phyloP scores from a whole-genome alignment of 352 stramenopile species.

The Globisporangium cylindrosporum region DNA sequence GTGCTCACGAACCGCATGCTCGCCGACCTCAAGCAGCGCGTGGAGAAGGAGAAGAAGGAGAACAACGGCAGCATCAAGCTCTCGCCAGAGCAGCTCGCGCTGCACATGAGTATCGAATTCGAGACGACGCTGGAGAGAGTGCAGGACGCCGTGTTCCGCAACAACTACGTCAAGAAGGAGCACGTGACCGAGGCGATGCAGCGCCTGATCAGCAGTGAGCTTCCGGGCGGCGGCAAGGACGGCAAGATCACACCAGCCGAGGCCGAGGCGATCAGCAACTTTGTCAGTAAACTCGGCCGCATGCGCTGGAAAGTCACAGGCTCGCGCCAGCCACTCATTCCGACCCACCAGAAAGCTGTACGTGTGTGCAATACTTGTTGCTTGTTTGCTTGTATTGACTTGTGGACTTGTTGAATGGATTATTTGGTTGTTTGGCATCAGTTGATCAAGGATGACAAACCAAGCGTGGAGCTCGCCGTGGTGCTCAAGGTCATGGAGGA shows the following conservation, averaged over 20 bases:
- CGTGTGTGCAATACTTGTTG: neutral
- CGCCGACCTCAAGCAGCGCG: constrained; percentile 51
- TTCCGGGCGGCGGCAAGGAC: constrained; percentile 42
- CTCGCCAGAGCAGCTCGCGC: constrained; percentile 63
- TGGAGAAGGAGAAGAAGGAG: constrained; percentile 42
- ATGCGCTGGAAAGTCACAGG: constrained; percentile 80
- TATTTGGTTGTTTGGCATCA: constrained; percentile 10
- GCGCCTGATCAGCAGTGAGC: constrained; percentile 47
- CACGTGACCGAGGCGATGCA: constrained; percentile 75
- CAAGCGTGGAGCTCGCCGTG: constrained; percentile 50
- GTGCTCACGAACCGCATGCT: constrained; percentile 70
- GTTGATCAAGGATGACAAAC: constrained; percentile 58
- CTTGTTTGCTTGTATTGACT: neutral
- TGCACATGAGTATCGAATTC: constrained; percentile 83
- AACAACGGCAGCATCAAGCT: constrained; percentile 49
- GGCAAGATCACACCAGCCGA: constrained; percentile 62
- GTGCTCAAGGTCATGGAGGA: constrained; percentile 69
- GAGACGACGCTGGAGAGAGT: constrained; percentile 78
- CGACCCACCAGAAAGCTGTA: constrained; percentile 40
- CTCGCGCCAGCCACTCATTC: constrained; percentile 70
- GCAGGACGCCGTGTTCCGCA: constrained; percentile 80
- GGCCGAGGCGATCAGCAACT: constrained; percentile 68
- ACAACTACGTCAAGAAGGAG: constrained; percentile 80
- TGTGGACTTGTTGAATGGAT: neutral
- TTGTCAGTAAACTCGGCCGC: constrained; percentile 64